phyloP scores from a whole-genome alignment of 2,329 filamentous ascomycete species.

The Venturia oleaginea region DNA sequence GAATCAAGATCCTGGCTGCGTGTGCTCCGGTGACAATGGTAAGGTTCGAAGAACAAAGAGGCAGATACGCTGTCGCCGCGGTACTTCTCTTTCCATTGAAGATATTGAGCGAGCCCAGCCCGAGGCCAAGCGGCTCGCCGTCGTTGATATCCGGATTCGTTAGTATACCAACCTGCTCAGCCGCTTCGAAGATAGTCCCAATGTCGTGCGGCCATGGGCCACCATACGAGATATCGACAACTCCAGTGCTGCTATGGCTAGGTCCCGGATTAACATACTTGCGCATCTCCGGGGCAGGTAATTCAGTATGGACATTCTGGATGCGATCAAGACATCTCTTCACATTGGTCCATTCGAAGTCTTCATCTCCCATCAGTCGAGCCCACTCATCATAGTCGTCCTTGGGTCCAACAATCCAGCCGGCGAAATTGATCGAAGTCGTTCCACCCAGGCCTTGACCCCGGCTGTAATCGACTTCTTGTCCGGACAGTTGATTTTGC shows the following conservation, averaged over 20 bases:
- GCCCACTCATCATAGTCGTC: slow-evolving; percentile 58
- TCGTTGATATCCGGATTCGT: slow-evolving; percentile 49
- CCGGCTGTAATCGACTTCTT: slow-evolving; percentile 33
- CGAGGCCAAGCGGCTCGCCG: slow-evolving; percentile 50
- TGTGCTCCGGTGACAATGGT: slow-evolving; percentile 41
- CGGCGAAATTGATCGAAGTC: slow-evolving; percentile 35
- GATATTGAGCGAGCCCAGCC: slow-evolving; percentile 41
- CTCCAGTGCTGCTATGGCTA: slow-evolving; percentile 43
- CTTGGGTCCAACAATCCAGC: slow-evolving; percentile 45
- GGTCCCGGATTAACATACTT: slow-evolving; percentile 33
- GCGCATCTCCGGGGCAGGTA: slow-evolving; percentile 34
- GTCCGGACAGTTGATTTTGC: slow-evolving; percentile 29
- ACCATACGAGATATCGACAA: slow-evolving; percentile 41
- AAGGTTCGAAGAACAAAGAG: slow-evolving; percentile 39
- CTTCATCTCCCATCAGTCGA: slow-evolving; percentile 43
- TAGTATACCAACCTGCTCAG: slow-evolving; percentile 38
- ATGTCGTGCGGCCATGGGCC: slow-evolving; percentile 42
- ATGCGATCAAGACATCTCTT: slow-evolving; percentile 24
- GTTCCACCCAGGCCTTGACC: slow-evolving; percentile 39
- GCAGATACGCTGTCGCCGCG: slow-evolving; percentile 40
- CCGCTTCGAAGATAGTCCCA: slow-evolving; percentile 35
- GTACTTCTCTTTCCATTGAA: slow-evolving; percentile 42
- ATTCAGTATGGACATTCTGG: slow-evolving; percentile 36
- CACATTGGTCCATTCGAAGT: slow-evolving; percentile 46
- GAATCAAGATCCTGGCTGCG: slow-evolving; percentile 40